Conservation (phyloP, 73 alveolate genomes). For the Loxodes magnus region DNA sequence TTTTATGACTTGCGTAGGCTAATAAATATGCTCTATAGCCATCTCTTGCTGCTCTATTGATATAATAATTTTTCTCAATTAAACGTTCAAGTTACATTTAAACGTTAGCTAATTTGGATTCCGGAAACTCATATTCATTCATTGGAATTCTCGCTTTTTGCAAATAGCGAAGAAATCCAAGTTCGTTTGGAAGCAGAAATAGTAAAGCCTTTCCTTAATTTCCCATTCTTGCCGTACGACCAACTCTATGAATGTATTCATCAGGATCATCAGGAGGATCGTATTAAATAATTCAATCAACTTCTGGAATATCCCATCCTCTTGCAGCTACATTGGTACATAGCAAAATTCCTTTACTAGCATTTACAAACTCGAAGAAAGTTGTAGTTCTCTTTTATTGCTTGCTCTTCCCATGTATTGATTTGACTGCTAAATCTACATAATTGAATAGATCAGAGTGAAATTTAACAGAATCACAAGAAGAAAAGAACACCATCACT, state of each 20-base stretch:
- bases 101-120: constrained; percentile 85
- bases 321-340: constrained; percentile 99
- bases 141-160: constrained; percentile 88
- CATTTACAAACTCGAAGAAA: constrained; percentile 92
- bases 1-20: constrained; percentile 81
- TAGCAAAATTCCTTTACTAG: constrained; percentile 85
- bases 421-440: constrained; percentile 92
- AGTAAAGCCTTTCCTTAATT: constrained; percentile 84
- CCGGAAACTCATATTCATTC: constrained; percentile 97
- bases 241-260: constrained; percentile 99
- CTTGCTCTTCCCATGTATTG: constrained; percentile 92
- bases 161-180: constrained; percentile 74
- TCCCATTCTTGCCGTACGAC: constrained; percentile 97
- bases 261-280: constrained; percentile 99
- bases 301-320: constrained; percentile 78
- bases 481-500: constrained; percentile 85
- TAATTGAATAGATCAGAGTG: constrained; percentile 92
- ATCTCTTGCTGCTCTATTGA: constrained; percentile 90
- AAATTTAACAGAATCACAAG: constrained; percentile 91
- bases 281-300: constrained; percentile 88
- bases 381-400: constrained; percentile 89
- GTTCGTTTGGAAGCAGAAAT: constrained; percentile 94
- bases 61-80: constrained; percentile 91
- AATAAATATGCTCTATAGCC: constrained; percentile 82
- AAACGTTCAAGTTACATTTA: constrained; percentile 83